Base-by-base conservation (phyloP, 441 rosid species). In the Dalechampia spathulata region DNA sequence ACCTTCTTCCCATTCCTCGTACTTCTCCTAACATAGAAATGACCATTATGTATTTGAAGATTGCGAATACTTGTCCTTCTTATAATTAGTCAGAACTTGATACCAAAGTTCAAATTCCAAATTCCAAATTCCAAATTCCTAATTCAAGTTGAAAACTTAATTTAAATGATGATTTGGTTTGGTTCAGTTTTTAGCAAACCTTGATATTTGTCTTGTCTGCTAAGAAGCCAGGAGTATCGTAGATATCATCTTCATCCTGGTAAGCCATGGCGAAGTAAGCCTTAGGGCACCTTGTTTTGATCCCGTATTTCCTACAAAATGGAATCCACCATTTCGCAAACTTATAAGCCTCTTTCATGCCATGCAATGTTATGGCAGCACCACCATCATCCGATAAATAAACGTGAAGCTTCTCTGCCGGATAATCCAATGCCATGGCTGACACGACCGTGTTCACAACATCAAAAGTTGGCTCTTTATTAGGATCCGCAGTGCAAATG, bases 311-410 rank as follows among this genome's bases (percentile, higher is more conserved):
- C 62, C 43, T 63, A 27, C 82, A 72, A 38, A 74, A 80, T 2
- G 85, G 78, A 26, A 77, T 52, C 85, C 85, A 77, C 17, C 27
- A 61, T 45, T 52, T 70, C 0, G 80, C 78, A 61, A 80, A 80
- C 44, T 20, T 61, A 47, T 51, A 61, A 32, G 82, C 75, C 62
- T 66, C 76, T 57, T 56, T 69, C 52, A 63, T 54, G 17, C 72
- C 69, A 15, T 17, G 4, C 54, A 73, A 61, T 6, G 81, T 80
- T 40, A 69, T 1, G 0, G 58, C 20, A 9, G 79, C 49, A 19
- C 83, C 79, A 6, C 73, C 69, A 13, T 80, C 83, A 4, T 78
- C 83, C 0, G 82, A 78, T 10, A 78, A 42, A 56, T 78, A 78
- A 13, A 78, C 74, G 6, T 58, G 54, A 41, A 78, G 73, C 54